Base-by-base conservation (phyloP, 192 early-diverging fungal genomes). In the Linnemannia hyalina region DNA sequence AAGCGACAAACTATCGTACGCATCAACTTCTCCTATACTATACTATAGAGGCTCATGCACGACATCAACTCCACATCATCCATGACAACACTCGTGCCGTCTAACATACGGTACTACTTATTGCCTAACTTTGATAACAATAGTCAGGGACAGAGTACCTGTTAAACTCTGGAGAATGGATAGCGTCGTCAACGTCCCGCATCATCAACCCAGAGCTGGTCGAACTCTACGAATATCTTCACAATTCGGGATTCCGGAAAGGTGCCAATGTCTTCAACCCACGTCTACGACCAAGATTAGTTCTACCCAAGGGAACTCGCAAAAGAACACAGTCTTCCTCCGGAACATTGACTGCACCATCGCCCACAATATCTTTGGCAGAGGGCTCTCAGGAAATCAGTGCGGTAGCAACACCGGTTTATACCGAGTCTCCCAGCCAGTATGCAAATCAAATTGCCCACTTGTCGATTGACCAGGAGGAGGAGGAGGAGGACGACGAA, bases 201-300 rank as follows among this genome's bases (percentile, higher is more conserved):
- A 68, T 26, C 47, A 75, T 73, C 52, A 77, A 77, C 47, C 84
- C 84, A 78, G 84, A 86, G 9, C 68, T 86, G 35, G 84, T 86
- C n/a, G 84, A 86, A 36, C 72, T 86, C 0, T 86, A 86, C 40
- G 84, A 86, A 54, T 86, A 80, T 75, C 84, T 86, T 22, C 70
- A 73, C 71, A 86, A 77, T 26, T 86, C 84, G 5, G 84, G 84
- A 9, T 86, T 49, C 35, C 68, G 78, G 29, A 46, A 73, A 23
- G 78, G 70, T 35, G 29, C 16, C 11, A 74, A 49, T 18, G 70
- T 73, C 16, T 74, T 85, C n/a, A 40, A 78, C 0, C 26, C 81
- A 4, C 13, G 47, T 26, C 52, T 72, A 22, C 42, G 47, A 70
- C 40, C 69, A 22, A 74, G 60, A 23, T 11, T 75, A 11, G 63